Percentiles rank a stretch among this genome's conserved stretches.
Conservation (phyloP, 2,329 filamentous ascomycete genomes). For the Fusarium sp. region DNA sequence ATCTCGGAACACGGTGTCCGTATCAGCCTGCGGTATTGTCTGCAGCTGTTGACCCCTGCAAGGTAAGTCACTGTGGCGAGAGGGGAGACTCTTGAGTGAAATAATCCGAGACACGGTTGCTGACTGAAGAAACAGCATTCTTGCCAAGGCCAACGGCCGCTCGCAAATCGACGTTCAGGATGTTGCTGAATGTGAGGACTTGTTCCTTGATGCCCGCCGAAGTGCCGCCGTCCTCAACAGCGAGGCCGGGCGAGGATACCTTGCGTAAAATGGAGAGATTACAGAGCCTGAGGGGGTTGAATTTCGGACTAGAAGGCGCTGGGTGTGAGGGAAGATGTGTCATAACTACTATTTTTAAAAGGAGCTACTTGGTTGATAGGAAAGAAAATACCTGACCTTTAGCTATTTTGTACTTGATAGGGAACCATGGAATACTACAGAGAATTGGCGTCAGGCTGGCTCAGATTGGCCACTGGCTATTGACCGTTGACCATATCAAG, state of each 20-base stretch:
- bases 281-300: conserved; percentile 9
- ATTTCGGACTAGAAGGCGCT: conserved; percentile 38
- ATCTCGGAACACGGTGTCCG: conserved; percentile 87
- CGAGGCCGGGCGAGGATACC: conserved; percentile 73
- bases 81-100: conserved; percentile 30
- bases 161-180: conserved; percentile 81
- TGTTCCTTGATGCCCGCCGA: conserved; percentile 85
- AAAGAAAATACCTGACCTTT: conserved; percentile 40
- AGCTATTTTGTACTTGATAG: conserved; percentile 44
- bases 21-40: conserved; percentile 90
- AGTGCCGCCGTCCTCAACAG: conserved; percentile 77
- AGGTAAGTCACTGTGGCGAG: conserved; percentile 61
- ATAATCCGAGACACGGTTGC: conserved; percentile 48
- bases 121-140: conserved; percentile 70
- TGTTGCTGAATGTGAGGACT: conserved; percentile 82
- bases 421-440: conserved; percentile 41
- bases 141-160: conserved; percentile 85
- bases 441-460: conserved; percentile 46
- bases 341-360: conserved; percentile 46
- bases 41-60: conserved; percentile 90
- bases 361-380: conserved; percentile 33
- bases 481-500: conserved; percentile 15
- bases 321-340: conserved; percentile 41
- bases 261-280: conserved; percentile 60
- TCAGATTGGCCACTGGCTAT: conserved; percentile 27